Conservation (phyloP, 2,329 filamentous ascomycete genomes). For the Apiospora saccharicola region DNA sequence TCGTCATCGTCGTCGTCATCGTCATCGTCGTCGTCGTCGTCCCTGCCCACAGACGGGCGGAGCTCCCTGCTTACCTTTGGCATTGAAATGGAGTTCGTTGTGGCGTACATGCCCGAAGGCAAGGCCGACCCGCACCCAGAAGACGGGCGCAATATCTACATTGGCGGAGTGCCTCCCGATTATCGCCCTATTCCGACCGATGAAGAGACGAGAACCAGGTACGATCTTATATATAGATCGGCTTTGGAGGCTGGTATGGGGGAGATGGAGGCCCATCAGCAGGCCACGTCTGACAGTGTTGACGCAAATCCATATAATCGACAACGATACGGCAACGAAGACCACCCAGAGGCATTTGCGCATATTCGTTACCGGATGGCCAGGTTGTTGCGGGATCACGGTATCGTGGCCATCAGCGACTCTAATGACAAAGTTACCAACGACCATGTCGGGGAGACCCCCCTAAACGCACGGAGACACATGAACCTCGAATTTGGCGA, state of each 20-base stretch:
- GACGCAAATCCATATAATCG: too few species aligned
- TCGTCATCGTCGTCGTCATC: neutral
- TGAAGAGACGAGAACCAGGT: too few species aligned
- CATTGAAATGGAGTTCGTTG: constrained; percentile 32
- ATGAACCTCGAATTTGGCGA: neutral
- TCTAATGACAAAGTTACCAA: constrained; percentile 10
- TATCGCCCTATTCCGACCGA: neutral
- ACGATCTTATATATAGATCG: too few species aligned
- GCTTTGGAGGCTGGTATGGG: too few species aligned
- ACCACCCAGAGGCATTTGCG: neutral
- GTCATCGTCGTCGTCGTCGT: neutral
- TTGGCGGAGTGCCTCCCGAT: neutral
- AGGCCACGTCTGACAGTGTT: too few species aligned
- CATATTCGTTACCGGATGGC: constrained; percentile 20
- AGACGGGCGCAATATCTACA: constrained; percentile 17
- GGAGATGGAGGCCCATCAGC: too few species aligned
- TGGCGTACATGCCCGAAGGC: constrained; percentile 28
- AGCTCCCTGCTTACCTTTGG: constrained; percentile 23
- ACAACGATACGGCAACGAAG: neutral
- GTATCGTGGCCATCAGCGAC: constrained; percentile 24
- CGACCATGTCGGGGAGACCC: neutral
- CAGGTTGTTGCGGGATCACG: neutral
- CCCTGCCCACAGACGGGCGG: neutral
- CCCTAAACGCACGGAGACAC: neutral
- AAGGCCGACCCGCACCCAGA: neutral